Conservation (phyloP, 495 filamentous ascomycete species). For the Aspergillus egyptiacus region DNA sequence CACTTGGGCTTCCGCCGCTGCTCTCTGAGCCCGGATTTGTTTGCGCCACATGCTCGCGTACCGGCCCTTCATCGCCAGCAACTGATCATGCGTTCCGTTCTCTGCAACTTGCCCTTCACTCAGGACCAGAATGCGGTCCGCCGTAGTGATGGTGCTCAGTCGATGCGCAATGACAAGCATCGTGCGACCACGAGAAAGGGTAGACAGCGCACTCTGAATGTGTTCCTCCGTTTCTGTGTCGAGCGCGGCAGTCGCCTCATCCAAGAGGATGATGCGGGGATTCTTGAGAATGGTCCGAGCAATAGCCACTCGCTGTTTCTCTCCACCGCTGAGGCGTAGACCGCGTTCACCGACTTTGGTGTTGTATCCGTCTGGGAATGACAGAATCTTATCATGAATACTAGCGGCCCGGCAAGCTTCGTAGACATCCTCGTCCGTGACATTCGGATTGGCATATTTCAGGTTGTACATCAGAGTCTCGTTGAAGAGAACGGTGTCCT, state of each 20-base stretch:
- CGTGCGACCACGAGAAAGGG: constrained; percentile 75
- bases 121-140: constrained; percentile 92
- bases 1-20: constrained; percentile 66
- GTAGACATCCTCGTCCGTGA: constrained; percentile 79
- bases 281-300: constrained; percentile 95
- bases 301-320: constrained; percentile 96
- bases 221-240: constrained; percentile 96
- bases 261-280: constrained; percentile 89
- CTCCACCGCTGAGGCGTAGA: constrained; percentile 84
- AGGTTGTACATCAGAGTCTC: constrained; percentile 96
- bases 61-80: constrained; percentile 68
- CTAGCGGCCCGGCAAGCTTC: constrained; percentile 86
- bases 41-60: constrained; percentile 96
- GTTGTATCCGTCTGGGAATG: constrained; percentile 85
- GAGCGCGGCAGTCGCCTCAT: constrained; percentile 92
- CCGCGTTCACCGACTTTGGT: constrained; percentile 95
- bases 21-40: constrained; percentile 83
- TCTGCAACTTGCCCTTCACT: constrained; percentile 79
- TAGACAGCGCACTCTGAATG: constrained; percentile 80
- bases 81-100: constrained; percentile 77
- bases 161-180: constrained; percentile 83
- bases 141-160: constrained; percentile 87
- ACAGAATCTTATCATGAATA: constrained; percentile 92
- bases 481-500: constrained; percentile 96
- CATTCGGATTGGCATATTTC: constrained; percentile 83